Evolutionary conservation across 1,139 yeast genomes (phyloP).

Genomic region (Tardiomyces blankii): DNA sequence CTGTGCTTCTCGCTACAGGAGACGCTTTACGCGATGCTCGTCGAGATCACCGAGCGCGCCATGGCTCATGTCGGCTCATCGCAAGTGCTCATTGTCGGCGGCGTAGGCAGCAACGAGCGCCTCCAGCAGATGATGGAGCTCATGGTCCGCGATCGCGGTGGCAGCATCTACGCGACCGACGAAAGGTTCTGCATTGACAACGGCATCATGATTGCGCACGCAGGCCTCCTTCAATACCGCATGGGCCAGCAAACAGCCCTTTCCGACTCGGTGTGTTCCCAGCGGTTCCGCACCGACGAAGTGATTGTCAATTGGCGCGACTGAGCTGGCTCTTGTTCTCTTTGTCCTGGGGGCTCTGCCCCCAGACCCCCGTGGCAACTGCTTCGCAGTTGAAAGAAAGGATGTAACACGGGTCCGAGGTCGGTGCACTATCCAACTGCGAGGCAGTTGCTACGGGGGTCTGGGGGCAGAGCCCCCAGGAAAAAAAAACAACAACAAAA

Average conservation of each 20-base stretch:
- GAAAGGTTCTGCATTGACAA: constrained; percentile 95
- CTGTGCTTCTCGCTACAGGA: constrained; percentile 90
- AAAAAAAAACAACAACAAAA: too few species aligned
- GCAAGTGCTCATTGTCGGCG: constrained; percentile 93
- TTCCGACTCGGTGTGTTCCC: constrained; percentile 76
- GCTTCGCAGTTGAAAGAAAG: too few species aligned
- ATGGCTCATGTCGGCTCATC: constrained; percentile 92
- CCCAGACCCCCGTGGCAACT: too few species aligned
- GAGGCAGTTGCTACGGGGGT: too few species aligned
- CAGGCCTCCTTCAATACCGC: constrained; percentile 79
- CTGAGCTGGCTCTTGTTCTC: constrained; percentile 4
- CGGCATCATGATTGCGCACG: constrained; percentile 98
- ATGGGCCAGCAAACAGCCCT: constrained; percentile 58
- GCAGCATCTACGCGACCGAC: constrained; percentile 85
- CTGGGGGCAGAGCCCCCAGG: too few species aligned
- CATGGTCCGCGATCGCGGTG: constrained; percentile 86
- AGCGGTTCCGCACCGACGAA: constrained; percentile 87
- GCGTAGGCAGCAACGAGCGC: constrained; percentile 90
- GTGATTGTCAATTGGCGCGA: constrained; percentile 73
- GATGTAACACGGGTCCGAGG: background rate
- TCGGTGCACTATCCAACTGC: too few species aligned
- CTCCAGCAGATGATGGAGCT: constrained; percentile 91
- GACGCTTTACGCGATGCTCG: constrained; percentile 87
- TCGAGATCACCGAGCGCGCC: constrained; percentile 95
- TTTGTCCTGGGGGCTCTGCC: too few species aligned